phyloP scores from a whole-genome alignment of 73 alveolate species.

The Paramecium octaurelia region DNA sequence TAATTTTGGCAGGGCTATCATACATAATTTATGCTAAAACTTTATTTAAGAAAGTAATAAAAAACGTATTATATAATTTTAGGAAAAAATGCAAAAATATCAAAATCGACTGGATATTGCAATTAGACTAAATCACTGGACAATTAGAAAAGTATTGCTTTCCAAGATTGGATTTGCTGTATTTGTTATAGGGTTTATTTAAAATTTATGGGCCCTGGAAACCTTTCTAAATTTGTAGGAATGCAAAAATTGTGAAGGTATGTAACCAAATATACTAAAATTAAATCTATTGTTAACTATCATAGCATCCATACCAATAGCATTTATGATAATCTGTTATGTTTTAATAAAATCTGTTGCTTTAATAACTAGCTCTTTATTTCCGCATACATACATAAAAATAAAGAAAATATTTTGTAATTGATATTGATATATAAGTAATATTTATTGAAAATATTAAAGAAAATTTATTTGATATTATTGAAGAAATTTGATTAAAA shows the following conservation, averaged over 20 bases:
- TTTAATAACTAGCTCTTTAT: slow-evolving; percentile 33
- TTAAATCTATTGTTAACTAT: not conserved
- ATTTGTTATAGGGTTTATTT: not conserved
- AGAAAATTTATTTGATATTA: not conserved
- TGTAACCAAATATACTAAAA: not conserved
- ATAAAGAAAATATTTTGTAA: not conserved
- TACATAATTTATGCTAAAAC: not conserved
- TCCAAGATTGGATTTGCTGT: slow-evolving; percentile 40
- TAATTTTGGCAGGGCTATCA: not conserved
- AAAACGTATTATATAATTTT: not conserved
- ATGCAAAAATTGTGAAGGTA: not conserved
- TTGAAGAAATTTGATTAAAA: not conserved
- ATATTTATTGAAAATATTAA: not conserved
- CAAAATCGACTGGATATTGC: not conserved
- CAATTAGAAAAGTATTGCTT: not conserved
- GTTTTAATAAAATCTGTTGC: not conserved
- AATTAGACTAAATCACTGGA: not conserved
- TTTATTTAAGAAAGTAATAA: not conserved
- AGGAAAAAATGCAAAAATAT: slow-evolving; percentile 33
- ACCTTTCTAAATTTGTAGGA: not conserved
- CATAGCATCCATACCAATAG: slow-evolving; percentile 30
- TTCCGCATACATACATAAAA: slow-evolving; percentile 8
- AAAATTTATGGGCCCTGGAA: slow-evolving; percentile 8
- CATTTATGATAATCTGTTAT: slow-evolving; percentile 19
- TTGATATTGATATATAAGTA: not conserved